Evolutionary conservation across 345 rosid species (phyloP).

Genomic region (Eucalyptus albens): DNA sequence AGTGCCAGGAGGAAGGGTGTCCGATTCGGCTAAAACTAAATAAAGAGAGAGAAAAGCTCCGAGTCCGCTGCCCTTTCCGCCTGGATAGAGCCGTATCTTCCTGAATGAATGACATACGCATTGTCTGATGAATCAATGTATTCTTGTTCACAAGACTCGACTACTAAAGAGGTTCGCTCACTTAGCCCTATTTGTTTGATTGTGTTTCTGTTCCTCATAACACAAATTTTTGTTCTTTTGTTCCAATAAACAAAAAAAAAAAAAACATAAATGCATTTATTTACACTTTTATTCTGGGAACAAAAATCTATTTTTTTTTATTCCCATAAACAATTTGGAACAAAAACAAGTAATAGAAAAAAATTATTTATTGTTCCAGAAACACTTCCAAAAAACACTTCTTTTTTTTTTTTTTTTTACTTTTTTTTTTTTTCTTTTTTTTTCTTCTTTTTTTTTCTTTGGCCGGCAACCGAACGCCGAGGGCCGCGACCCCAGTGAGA

Average conservation of each 20-base stretch:
- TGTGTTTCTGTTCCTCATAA: accelerated
- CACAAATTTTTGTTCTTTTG: no score
- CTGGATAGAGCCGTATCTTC: conserved; percentile 20
- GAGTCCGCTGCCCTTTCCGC: conserved; percentile 10
- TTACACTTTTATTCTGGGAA: no score
- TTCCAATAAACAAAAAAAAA: accelerated
- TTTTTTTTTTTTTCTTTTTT: no score
- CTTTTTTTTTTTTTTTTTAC: no score
- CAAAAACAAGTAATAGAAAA: accelerated
- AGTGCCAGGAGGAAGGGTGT: not conserved
- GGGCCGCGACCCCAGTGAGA: no score
- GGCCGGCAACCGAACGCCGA: no score
- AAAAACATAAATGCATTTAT: accelerated
- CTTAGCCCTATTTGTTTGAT: not conserved
- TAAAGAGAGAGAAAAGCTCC: conserved; percentile 10
- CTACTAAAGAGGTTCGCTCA: not conserved
- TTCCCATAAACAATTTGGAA: accelerated
- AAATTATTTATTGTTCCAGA: accelerated
- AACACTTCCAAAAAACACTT: accelerated
- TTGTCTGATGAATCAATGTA: not conserved
- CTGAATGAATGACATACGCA: not conserved
- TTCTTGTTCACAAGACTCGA: not conserved
- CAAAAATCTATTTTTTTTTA: no score
- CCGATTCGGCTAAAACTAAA: conserved; percentile 6
- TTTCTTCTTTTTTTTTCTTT: accelerated